Conservation (phyloP, 768 basidiomycete species). For the Tulasnella sp. region DNA sequence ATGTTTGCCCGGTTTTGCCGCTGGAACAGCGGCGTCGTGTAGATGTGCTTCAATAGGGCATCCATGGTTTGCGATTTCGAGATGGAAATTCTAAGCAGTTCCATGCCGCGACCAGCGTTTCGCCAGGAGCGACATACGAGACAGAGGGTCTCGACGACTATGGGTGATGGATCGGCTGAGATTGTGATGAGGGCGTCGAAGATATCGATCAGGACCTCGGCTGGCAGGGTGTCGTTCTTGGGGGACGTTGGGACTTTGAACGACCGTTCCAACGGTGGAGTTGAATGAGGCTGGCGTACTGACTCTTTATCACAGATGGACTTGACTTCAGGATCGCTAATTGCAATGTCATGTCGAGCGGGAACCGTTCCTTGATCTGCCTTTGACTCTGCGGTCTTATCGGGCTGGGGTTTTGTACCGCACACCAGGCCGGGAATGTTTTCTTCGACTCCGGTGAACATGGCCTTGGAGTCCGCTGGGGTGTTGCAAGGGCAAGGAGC, state of each 20-base stretch:
- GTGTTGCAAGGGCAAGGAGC: background rate
- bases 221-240: background rate
- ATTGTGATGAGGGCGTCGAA: background rate
- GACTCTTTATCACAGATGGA: background rate
- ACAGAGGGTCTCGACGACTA: background rate
- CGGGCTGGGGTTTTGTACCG: background rate
- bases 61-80: background rate
- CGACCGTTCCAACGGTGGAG: background rate
- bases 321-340: background rate
- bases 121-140: background rate
- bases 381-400: background rate
- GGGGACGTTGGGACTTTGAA: background rate
- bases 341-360: too few relatives aligned
- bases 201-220: background rate
- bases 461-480: background rate
- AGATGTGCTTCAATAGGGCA: background rate
- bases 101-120: background rate
- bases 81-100: background rate
- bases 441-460: background rate
- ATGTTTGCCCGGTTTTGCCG: background rate
- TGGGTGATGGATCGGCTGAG: background rate
- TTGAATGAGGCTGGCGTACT: too few relatives aligned
- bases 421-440: background rate
- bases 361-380: background rate
- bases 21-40: background rate